Base-by-base conservation (phyloP, 768 basidiomycete genomes). In the Cystobasidium ongulense region DNA sequence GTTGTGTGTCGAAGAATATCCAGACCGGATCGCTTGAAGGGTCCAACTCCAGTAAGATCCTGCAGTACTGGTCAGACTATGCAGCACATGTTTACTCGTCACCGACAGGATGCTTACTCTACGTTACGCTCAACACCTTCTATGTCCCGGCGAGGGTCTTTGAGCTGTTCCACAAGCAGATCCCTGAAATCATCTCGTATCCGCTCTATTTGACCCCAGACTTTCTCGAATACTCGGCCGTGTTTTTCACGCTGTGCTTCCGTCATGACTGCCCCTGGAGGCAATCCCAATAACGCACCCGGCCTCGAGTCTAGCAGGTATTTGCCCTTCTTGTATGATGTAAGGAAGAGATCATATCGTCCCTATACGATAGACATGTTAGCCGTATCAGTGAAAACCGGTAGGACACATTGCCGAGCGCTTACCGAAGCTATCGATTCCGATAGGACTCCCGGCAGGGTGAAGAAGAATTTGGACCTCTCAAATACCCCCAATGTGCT, bases 101-200 rank as follows among this genome's bases (percentile, higher is more conserved):
- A 31, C 43, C 5, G 27, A 61, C 1, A 0, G n/a, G 13, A 64
- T 18, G 82, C 88, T 77, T 78, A 92, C 96, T 98, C 94, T 68
- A 99, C 89, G 0, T 91, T 96, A 83, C 91, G 92, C 82, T 97
- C 94, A 74, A 96, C 92, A 76, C 98, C 95, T 76, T 99, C 96
- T 2, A 92, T 85, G 57, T 86, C 88, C 63, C 91, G 85, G 63
- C 83, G 85, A 1, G 89, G 85, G 77, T 97, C 92, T 80, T 90
- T 88, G 54, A 99, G 81, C 77, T 92, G 88, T n/a, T 85, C 84
- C 68, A 89, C 81, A 21, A 98, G 84, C 31, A 88, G 86, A 62
- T 84, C 87, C 76, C 88, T 86, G 91, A 99, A 91, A 81, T 95
- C 92, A 33, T 84, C 84, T 88, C 98, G 94, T 52, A 92, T 91